Evolutionary conservation across 2,329 filamentous ascomycete genomes (phyloP).

Genomic region (Akanthomyces dipterigenus): DNA sequence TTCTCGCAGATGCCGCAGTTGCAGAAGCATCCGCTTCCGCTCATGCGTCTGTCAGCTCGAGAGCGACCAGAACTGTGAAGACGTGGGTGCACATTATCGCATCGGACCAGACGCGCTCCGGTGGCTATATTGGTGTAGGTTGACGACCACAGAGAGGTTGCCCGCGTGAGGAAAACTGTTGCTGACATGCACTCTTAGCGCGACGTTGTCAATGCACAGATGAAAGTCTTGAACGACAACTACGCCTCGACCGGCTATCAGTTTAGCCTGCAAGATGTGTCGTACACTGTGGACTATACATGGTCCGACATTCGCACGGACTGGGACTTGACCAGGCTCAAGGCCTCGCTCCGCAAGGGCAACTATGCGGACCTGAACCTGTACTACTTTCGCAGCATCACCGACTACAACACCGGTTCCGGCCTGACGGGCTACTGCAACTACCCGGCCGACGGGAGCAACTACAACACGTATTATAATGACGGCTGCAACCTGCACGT

Average conservation of each 20-base stretch:
- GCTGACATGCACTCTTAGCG: not conserved
- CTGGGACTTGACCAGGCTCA: constrained; percentile 33
- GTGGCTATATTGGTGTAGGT: not conserved
- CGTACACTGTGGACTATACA: constrained; percentile 35
- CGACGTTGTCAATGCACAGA: not conserved
- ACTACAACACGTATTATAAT: constrained; percentile 26
- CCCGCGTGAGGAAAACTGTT: not conserved
- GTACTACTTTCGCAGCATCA: constrained; percentile 31
- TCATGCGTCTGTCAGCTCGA: not conserved
- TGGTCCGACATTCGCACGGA: constrained; percentile 28
- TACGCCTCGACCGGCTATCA: constrained; percentile 35
- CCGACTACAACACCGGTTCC: not conserved
- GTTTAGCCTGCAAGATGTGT: constrained; percentile 36
- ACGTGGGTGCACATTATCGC: not conserved
- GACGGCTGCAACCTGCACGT: constrained; percentile 35
- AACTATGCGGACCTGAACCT: constrained; percentile 36
- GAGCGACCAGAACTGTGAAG: not conserved
- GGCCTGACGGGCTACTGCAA: not conserved
- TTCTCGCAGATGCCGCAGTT: not conserved
- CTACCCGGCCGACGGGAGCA: not conserved
- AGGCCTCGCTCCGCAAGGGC: constrained; percentile 34
- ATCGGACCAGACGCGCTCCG: not conserved
- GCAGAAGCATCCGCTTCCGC: not conserved
- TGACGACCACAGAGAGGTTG: too few species aligned
- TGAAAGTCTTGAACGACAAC: constrained; percentile 32